Evolutionary conservation across 163 green algal genomes (phyloP), one percentile per base, ranked within the genome.

Genomic region (Volvox carteri): DNA sequence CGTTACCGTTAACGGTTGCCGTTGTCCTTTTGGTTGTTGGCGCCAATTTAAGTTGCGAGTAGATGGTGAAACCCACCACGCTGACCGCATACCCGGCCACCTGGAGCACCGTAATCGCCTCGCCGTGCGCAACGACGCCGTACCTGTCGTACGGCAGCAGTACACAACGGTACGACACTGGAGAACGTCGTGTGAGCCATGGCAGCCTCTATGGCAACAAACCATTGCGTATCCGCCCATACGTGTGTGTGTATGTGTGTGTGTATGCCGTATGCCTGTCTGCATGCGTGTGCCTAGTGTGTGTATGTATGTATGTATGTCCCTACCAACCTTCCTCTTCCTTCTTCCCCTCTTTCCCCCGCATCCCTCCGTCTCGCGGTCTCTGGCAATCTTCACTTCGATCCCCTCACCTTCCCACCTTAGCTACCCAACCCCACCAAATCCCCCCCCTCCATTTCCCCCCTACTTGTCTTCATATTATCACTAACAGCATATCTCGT

Each of bases 81-180:
- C 89, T 93, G 7, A 93, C 70, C 1, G 28, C 58, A 73, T 94
- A 94, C 21, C 91, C 91, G 6, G 84, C 70, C 62, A 90, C 62
- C 90, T 93, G 90, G 54, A 85, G 39, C n/a, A 42, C 7, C 4
- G 80, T 86, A 41, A 94, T 81, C 1, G 54, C 35, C 28, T 94
- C 91, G 19, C 81, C 80, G 54, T 92, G 89, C 5, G 80, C 83
- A 30, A 88, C 0, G 28, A 94, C 77, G 58, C 91, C 89, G 60
- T 92, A 93, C 41, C 72, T 89, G 84, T n/a, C 54, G 54, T 65
- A 65, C 54, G 8, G 54, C 28, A 23, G 54, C 28, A n/a, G n/a
- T n/a, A 75, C 4, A 33, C 14, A 23, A 74, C 62, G 62, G 58
- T 70, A 70, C 58, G 19, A 74, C 8, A 16, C 5, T 23, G 30